Conservation (phyloP, 495 filamentous ascomycete species). For the Pseudotulostoma volvatum region DNA sequence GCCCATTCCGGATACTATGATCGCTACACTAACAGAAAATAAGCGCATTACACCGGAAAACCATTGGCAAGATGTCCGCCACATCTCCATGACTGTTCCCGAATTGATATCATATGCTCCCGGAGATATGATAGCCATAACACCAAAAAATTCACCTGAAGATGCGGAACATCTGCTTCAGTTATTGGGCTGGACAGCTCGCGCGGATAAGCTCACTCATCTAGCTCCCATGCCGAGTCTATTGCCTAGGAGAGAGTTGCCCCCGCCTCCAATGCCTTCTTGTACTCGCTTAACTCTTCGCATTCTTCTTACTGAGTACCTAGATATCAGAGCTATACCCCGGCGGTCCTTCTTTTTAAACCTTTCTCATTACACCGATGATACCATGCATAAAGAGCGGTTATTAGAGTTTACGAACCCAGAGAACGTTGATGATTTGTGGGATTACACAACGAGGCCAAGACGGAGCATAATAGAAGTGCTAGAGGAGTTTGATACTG, state of each 20-base stretch:
- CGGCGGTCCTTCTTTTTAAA: constrained; percentile 68
- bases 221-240: too few relatives aligned
- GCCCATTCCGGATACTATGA: constrained; percentile 36
- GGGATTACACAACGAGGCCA: constrained; percentile 88
- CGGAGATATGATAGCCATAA: constrained; percentile 62
- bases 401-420: constrained; percentile 67
- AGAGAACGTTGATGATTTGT: constrained; percentile 71
- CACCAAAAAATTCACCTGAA: constrained; percentile 66
- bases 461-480: constrained; percentile 84
- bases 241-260: too few relatives aligned
- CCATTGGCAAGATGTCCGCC: constrained; percentile 93
- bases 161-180: constrained; percentile 62
- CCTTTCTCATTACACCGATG: constrained; percentile 53
- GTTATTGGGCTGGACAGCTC: constrained; percentile 55
- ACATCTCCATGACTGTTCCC: constrained; percentile 41
- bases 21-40: constrained; percentile 35
- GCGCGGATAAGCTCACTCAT: constrained; percentile 56
- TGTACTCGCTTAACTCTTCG: constrained; percentile 47
- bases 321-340: constrained; percentile 81
- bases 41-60: constrained; percentile 50
- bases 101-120: constrained; percentile 36
- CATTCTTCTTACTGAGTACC: constrained; percentile 56
- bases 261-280: constrained; percentile 31
- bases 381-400: constrained; percentile 61
- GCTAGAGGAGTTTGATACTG: constrained; percentile 71